Evolutionary conservation across 495 filamentous ascomycete species (phyloP).

Genomic region (Penicillium soppii): DNA sequence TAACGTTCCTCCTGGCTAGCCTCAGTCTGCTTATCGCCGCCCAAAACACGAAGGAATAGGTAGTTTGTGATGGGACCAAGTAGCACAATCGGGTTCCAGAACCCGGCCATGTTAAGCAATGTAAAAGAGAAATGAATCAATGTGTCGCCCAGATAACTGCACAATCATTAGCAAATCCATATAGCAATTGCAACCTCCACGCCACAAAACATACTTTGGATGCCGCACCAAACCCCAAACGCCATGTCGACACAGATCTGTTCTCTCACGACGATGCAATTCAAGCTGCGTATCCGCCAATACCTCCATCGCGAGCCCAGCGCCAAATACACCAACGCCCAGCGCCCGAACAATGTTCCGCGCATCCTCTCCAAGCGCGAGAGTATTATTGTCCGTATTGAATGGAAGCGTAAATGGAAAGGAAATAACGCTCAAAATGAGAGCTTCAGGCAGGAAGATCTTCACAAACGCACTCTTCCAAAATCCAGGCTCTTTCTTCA

Average conservation of each 20-base stretch:
- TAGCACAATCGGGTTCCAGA: slow-evolving; percentile 51
- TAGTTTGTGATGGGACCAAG: slow-evolving; percentile 59
- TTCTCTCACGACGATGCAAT: slow-evolving; percentile 31
- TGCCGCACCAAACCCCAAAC: slow-evolving; percentile 61
- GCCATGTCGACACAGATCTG: slow-evolving; percentile 46
- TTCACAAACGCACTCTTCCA: slow-evolving; percentile 53
- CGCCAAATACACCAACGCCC: slow-evolving; percentile 53
- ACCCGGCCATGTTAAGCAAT: slow-evolving; percentile 45
- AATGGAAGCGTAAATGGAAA: slow-evolving; percentile 57
- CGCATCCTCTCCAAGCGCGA: slow-evolving; percentile 7
- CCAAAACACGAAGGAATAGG: slow-evolving; percentile 52
- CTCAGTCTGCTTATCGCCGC: slow-evolving; percentile 56
- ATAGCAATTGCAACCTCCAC: neutral
- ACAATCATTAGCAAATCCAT: slow-evolving; percentile 2
- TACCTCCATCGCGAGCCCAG: slow-evolving; percentile 52
- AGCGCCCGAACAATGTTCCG: slow-evolving; percentile 34
- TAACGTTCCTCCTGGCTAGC: slow-evolving; percentile 50
- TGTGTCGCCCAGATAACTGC: slow-evolving; percentile 58
- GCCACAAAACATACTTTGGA: slow-evolving; percentile 52
- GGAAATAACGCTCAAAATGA: slow-evolving; percentile 51
- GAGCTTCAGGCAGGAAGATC: slow-evolving; percentile 51
- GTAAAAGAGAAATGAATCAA: slow-evolving; percentile 47
- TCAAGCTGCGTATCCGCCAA: slow-evolving; percentile 55
- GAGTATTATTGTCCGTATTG: slow-evolving; percentile 18
- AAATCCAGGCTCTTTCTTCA: slow-evolving; percentile 49